These are phyloP conservation scores for Lichtheimia ramosa DNA, from an alignment of 371 early-diverging fungal species.

Conservation along the genomic window DNA sequence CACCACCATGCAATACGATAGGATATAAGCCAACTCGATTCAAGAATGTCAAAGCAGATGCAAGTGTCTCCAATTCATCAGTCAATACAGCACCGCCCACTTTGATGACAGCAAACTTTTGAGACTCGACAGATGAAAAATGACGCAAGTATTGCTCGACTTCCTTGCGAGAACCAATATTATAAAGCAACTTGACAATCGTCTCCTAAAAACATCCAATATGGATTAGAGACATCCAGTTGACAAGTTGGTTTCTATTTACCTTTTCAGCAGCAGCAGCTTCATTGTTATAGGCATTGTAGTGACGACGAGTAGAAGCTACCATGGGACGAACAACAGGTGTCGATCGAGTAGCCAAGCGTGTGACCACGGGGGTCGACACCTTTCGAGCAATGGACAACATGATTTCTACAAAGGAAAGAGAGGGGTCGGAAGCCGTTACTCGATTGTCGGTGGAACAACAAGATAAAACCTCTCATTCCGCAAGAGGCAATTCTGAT, in stretches of 20 bases:
- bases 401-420: conserved; percentile 12
- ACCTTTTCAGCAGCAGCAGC: conserved; percentile 45
- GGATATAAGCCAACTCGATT: conserved; percentile 96
- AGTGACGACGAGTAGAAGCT: conserved; percentile 6
- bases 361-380: conserved; percentile 19
- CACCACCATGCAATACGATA: conserved; percentile 96
- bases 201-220: conserved; percentile 82
- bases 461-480: too few relatives aligned
- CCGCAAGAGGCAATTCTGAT: too few relatives aligned
- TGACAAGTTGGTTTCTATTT: neutral
- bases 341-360: conserved; percentile 13
- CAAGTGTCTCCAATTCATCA: conserved; percentile 92
- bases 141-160: conserved; percentile 96
- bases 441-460: too few relatives aligned
- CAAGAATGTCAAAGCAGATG: conserved; percentile 92
- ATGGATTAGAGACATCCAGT: neutral
- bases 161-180: conserved; percentile 96
- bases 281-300: conserved; percentile 23
- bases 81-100: conserved; percentile 97
- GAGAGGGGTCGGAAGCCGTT: too few relatives aligned
- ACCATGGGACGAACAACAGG: conserved; percentile 15
- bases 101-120: conserved; percentile 98
- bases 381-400: conserved; percentile 38
- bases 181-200: conserved; percentile 94
- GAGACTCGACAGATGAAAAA: conserved; percentile 95